Evolutionary conservation across 2,329 filamentous ascomycete species (phyloP), one percentile per base, ranked within the genome.

Genomic region (Arthrobotrys sinensis): DNA sequence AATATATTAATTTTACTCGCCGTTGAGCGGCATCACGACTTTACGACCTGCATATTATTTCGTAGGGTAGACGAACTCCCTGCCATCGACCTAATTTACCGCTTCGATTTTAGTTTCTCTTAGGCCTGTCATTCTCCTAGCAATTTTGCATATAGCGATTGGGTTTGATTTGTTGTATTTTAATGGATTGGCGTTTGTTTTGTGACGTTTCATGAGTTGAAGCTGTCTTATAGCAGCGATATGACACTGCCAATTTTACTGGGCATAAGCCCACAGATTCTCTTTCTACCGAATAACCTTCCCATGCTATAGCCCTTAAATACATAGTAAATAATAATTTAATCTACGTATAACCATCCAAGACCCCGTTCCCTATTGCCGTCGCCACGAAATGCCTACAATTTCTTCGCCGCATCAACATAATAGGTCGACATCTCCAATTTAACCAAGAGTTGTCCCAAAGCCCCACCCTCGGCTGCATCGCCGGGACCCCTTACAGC

Each of bases 381-480:
- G 40, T 43, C 55, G 36, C 55, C 28, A 43, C 43, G 40, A 60
- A 24, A 28, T 60, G 43, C 48, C 38, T 68, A 77, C 10, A 71
- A n/a, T 36, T 79, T 73, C 57, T 69, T 73, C 38, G 76, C 76
- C 7, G 75, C 69, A 38, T 79, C 70, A 32, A 75, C 48, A 52
- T 79, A 82, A 68, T 81, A 82, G 19, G 79, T 80, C 21, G 73
- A 80, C 88, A 93, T 90, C 83, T 94, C 92, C 80, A 95, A 85
- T 82, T 89, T 89, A 76, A 91, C 84, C 64, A 93, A 85, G 79
- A 96, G 85, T 81, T 91, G 89, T 55, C 90, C 89, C 82, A 94
- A 88, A 62, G 90, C 88, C 83, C 90, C 91, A 71, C 87, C 86
- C 38, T 87, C 85, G 48, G 85, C 84, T 45, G 82, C 82, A 55